Evolutionary conservation across 2,329 filamentous ascomycete genomes (phyloP).

Genomic region (Chaetomiaceae sp.): DNA sequence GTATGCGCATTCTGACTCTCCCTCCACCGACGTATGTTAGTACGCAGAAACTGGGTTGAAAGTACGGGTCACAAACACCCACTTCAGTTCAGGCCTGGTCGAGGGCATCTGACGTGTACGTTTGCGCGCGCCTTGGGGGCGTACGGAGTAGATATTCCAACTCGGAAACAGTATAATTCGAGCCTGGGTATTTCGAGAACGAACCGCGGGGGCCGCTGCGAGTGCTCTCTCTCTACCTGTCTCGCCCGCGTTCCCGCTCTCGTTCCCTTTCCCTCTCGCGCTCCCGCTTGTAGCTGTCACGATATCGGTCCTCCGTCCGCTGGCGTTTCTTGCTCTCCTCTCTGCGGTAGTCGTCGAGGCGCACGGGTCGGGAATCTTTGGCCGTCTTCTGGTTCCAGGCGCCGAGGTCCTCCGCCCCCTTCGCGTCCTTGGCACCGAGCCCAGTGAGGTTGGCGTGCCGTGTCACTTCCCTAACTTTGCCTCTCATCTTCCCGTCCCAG

Average conservation of each 20-base stretch:
- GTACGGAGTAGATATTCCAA: too few relatives aligned
- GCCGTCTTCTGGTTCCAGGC: slow-evolving; percentile 68
- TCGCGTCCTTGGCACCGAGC: slow-evolving; percentile 79
- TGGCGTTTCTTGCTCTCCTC: slow-evolving; percentile 41
- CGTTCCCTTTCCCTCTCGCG: slow-evolving; percentile 41
- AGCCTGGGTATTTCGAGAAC: slow-evolving; percentile 1
- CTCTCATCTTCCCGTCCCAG: slow-evolving; percentile 69
- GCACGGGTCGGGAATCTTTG: slow-evolving; percentile 42
- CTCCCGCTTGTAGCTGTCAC: slow-evolving; percentile 42
- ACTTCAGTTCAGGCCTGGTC: too few relatives aligned
- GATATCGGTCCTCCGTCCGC: slow-evolving; percentile 37
- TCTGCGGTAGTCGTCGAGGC: slow-evolving; percentile 47
- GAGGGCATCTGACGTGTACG: too few relatives aligned
- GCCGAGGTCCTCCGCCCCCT: slow-evolving; percentile 67
- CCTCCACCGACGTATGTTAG: too few relatives aligned
- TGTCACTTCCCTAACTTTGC: slow-evolving; percentile 61
- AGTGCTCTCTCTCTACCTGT: slow-evolving; percentile 16
- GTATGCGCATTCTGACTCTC: too few relatives aligned
- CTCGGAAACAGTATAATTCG: too few relatives aligned
- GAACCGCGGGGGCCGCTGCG: too few relatives aligned
- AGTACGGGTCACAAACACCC: too few relatives aligned
- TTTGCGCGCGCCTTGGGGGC: too few relatives aligned
- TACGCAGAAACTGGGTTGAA: too few relatives aligned
- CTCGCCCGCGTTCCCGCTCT: slow-evolving; percentile 26
- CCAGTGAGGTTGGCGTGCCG: slow-evolving; percentile 77